These are phyloP conservation scores for Fusarium vanettenii DNA, from an alignment of 2,329 filamentous ascomycete species.

Conservation along the genomic window DNA sequence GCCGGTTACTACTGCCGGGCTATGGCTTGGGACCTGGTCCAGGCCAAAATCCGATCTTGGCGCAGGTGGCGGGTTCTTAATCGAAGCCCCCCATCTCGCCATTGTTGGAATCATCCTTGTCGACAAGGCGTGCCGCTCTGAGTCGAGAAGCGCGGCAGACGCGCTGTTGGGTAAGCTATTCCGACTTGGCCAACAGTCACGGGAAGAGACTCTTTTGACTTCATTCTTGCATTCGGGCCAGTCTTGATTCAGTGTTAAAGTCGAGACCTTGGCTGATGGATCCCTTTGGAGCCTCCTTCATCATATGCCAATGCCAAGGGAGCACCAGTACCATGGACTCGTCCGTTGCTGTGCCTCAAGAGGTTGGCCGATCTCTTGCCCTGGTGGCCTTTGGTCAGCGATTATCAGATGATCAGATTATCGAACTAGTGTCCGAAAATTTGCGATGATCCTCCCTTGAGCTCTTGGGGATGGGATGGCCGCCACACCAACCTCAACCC, in stretches of 20 bases:
- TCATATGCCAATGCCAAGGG: neutral
- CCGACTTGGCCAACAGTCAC: neutral
- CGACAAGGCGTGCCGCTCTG: neutral
- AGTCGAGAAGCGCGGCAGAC: constrained; percentile 6
- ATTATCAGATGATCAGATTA: constrained; percentile 30
- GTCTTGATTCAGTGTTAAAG: neutral
- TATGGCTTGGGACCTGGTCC: neutral
- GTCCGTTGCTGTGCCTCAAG: constrained; percentile 7
- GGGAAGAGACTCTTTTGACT: neutral
- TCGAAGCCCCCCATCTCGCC: neutral
- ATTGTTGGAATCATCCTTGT: neutral
- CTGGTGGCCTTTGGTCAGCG: neutral
- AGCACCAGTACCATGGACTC: neutral
- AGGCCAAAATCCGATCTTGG: neutral
- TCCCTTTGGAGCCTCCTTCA: neutral
- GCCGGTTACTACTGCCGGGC: neutral
- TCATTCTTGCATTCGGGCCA: neutral
- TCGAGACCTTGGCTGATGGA: neutral
- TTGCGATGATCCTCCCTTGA: neutral
- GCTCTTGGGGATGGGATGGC: neutral
- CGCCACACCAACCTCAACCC: constrained; percentile 8
- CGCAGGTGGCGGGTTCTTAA: neutral
- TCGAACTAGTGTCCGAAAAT: constrained; percentile 10
- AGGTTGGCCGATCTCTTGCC: constrained; percentile 2
- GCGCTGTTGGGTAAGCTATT: neutral